Evolutionary conservation across 2,329 filamentous ascomycete genomes (phyloP), one percentile per base, ranked within the genome.

Genomic region (Colletotrichum sp.): DNA sequence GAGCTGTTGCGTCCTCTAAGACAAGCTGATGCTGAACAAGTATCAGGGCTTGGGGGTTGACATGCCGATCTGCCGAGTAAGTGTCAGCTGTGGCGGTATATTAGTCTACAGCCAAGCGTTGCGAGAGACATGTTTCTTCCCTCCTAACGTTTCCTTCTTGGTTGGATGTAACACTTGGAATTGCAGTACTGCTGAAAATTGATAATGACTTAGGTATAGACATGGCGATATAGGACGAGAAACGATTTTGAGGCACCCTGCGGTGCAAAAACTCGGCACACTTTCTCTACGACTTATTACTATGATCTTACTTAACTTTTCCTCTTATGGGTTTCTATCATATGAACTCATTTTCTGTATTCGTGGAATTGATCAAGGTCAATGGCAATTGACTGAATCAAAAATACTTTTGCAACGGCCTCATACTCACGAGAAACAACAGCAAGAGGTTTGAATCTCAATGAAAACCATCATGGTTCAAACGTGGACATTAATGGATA

Each of bases 401-500:
- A 5, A 4, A 39, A 39, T 39, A 16, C 2, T 44, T 11, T 11
- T 4, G 0, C 36, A 44, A 44, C 4, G 16, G 4, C 36, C 36
- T 44, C 36, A 44, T 19, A 44, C 16, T 44, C 8, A 5, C 36
- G 2, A 44, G 16, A 19, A 44, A 44, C 0, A 19, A 44, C 5
- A 11, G 36, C 36, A 4, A 16, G 36, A 44, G 36, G 5, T 19
- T n/a, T 19, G 16, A 19, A n/a, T 19, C 4, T 44, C 36, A 44
- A 44, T n/a, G 5, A 44, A 6, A 9, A 9, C 36, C 16, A n/a
- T n/a, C 4, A 44, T 44, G 36, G n/a, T 44, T 5, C 36, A 44
- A 9, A 1, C 5, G 36, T 44, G 15, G 5, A 39, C 5, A 0
- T 19, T 5, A 3, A n/a, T 44, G 0, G 2, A 19, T 19, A 44